Conservation (phyloP, 169 alveolate genomes). For the Sarcocystis neurona region DNA sequence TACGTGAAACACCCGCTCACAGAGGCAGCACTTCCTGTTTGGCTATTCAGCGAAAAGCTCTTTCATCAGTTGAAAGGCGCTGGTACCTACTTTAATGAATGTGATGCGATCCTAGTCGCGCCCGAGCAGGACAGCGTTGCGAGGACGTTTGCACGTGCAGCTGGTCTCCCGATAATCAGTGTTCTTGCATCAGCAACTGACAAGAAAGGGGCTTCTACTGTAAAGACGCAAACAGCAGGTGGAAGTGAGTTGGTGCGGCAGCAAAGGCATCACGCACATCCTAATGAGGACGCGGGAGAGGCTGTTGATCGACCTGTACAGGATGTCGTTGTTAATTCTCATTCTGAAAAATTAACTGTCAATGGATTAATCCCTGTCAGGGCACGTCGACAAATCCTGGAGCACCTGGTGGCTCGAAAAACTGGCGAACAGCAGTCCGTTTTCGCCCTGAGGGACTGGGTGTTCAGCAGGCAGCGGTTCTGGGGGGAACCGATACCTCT, state of each 20-base stretch:
- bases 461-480: slow-evolving; percentile 87
- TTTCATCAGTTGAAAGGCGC: background rate
- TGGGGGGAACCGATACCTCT: slow-evolving; percentile 96
- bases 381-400: too few relatives aligned
- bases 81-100: background rate
- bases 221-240: background rate
- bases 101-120: background rate
- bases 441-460: slow-evolving; percentile 88
- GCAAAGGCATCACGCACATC: background rate
- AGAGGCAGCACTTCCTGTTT: background rate
- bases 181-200: background rate
- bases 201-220: background rate
- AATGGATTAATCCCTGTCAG: too few relatives aligned
- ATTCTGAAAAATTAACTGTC: too few relatives aligned
- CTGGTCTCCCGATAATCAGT: background rate
- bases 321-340: too few relatives aligned
- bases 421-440: too few relatives aligned
- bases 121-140: background rate
- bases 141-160: background rate
- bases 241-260: background rate
- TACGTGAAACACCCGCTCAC: background rate
- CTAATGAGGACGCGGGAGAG: background rate
- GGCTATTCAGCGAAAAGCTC: background rate
- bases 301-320: background rate
- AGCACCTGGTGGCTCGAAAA: too few relatives aligned